Conservation (phyloP, 352 stramenopile genomes). For the Pythium pyrilobum region DNA sequence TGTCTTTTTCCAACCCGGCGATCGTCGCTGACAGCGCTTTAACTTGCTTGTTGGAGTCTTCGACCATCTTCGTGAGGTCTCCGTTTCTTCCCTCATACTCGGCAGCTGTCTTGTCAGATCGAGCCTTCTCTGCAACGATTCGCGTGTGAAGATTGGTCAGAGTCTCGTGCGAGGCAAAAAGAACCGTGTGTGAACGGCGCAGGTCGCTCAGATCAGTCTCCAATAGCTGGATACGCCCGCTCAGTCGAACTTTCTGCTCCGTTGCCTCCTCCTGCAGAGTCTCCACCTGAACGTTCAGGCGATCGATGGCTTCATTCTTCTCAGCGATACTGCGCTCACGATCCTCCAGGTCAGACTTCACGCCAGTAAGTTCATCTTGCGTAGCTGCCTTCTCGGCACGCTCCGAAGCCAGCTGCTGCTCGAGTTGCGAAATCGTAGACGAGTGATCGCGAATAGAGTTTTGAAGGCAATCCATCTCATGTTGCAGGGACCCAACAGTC, state of each 20-base stretch:
- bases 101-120: not conserved
- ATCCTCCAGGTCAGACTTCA: not conserved
- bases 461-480: conserved; percentile 4
- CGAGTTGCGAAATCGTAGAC: not conserved
- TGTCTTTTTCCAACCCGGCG: not conserved
- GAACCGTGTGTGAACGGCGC: conserved; percentile 5
- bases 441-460: not conserved
- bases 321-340: not conserved
- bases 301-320: conserved; percentile 3
- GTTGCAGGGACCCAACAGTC: not conserved
- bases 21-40: not conserved
- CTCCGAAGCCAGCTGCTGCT: not conserved
- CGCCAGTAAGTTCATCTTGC: not conserved
- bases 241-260: conserved; percentile 8
- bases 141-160: conserved; percentile 4
- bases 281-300: conserved; percentile 1
- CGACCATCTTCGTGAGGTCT: not conserved
- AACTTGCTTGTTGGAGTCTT: not conserved
- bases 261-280: conserved; percentile 2
- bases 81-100: not conserved
- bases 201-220: conserved; percentile 15
- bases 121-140: not conserved
- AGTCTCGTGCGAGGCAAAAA: conserved; percentile 2
- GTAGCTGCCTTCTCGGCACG: not conserved
- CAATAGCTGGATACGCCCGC: conserved; percentile 12